Percentiles rank a stretch among this genome's conserved stretches.
Evolutionary conservation across 2,329 filamentous ascomycete genomes (phyloP).

Genomic region (Tricladium varicosporioides): DNA sequence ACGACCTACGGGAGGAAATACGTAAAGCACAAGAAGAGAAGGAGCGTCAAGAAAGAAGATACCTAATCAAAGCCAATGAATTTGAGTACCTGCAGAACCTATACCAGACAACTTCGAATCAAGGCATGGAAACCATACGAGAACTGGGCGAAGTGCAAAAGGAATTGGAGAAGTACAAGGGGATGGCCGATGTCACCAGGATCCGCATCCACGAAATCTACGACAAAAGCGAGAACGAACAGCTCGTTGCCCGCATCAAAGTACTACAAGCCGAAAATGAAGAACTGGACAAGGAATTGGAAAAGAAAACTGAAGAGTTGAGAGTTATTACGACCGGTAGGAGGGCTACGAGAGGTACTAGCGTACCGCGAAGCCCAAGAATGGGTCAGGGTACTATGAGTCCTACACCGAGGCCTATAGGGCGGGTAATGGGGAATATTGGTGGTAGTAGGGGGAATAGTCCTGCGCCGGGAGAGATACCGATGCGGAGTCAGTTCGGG

Average conservation of each 20-base stretch:
- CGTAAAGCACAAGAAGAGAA: conserved; percentile 17
- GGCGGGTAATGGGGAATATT: background rate
- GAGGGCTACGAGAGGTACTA: conserved; percentile 33
- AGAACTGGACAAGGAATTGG: conserved; percentile 37
- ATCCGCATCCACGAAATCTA: conserved; percentile 31
- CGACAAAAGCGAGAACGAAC: conserved; percentile 13
- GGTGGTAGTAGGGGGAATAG: conserved; percentile 25
- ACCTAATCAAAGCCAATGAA: conserved; percentile 22
- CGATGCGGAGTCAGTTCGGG: conserved; percentile 2
- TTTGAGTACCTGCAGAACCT: conserved; percentile 28
- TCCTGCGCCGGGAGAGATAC: conserved; percentile 21
- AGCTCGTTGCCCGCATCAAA: conserved; percentile 33
- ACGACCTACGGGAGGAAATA: conserved; percentile 40
- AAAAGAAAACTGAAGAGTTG: conserved; percentile 39
- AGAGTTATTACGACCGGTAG: conserved; percentile 40
- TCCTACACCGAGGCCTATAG: conserved; percentile 15
- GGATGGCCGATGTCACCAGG: conserved; percentile 26
- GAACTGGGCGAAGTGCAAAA: conserved; percentile 21
- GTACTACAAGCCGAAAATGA: conserved; percentile 27
- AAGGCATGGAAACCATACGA: conserved; percentile 16
- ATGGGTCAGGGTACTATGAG: conserved; percentile 28
- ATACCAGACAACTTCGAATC: conserved; percentile 31
- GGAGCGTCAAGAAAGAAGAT: conserved; percentile 22
- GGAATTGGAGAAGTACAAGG: conserved; percentile 16
- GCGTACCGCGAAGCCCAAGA: conserved; percentile 31